Evolutionary conservation across 148 eudicot species (phyloP), one percentile per base, ranked within the genome.

Genomic region (Fagopyrum esculentum): DNA sequence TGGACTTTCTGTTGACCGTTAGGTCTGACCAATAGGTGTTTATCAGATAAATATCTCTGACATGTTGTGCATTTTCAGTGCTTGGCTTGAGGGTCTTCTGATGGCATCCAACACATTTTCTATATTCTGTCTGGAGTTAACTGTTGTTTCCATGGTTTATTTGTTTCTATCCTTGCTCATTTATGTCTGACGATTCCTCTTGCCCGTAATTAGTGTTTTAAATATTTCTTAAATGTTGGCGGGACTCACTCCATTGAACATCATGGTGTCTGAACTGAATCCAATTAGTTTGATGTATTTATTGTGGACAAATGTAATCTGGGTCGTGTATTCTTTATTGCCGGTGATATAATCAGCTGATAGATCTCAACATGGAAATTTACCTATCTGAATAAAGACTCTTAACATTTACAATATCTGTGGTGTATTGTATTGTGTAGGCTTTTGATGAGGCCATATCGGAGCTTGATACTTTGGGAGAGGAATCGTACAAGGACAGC

Each of bases 401-500:
- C 52, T 12, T 49, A 49, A 49, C 11, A 49, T 49, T 49, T 49
- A 6, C 12, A 12, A 13, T 26, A 13, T 26, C 9, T 26, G 44
- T 29, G 15, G 44, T 9, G 16, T n/a, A 70, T 44, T 44, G 26
- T 4, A 70, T 43, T 71, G 22, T 71, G 30, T n/a, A 57, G 76
- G 76, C 52, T 35, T 74, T 74, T 6, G 76, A 74, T 57, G 76
- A 74, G 50, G 76, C 76, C 51, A 74, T 74, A 13, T 74, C 69
- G 16, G 76, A 74, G 76, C 76, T 74, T 16, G 69, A 74, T 26
- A 56, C 76, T 35, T 74, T 74, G 50, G 76, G 76, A 15, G 76
- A 74, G 69, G 76, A 74, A 59, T 74, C 76, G 40, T 74, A 74
- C 69, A 74, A 74, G 76, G 76, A 57, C 54, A 74, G 76, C 69